Conservation (phyloP, 1,284 basidiomycete genomes). For the Trametes hirsuta region DNA sequence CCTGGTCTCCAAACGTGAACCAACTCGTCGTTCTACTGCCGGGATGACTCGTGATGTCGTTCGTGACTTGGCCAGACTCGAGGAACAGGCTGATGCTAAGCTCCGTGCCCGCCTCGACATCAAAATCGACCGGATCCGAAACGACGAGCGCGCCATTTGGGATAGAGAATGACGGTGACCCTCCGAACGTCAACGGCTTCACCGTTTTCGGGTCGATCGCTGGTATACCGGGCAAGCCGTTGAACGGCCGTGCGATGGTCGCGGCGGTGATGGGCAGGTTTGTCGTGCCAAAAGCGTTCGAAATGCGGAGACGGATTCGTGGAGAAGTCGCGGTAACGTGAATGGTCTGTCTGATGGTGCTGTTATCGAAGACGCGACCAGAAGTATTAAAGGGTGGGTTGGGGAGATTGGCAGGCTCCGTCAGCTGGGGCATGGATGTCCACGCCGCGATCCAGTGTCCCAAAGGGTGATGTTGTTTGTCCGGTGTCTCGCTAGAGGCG, state of each 20-base stretch:
- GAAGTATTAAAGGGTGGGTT: slow-evolving; percentile 43
- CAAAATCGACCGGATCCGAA: slow-evolving; percentile 48
- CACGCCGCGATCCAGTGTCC: slow-evolving; percentile 48
- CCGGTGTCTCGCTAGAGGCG: not conserved
- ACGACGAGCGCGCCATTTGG: slow-evolving; percentile 50
- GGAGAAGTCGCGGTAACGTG: slow-evolving; percentile 43
- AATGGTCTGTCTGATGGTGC: slow-evolving; percentile 53
- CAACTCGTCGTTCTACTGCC: slow-evolving; percentile 52
- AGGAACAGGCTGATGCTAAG: slow-evolving; percentile 47
- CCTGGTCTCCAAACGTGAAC: slow-evolving; percentile 45
- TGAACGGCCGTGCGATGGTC: slow-evolving; percentile 45
- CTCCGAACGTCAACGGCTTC: slow-evolving; percentile 47
- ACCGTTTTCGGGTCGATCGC: slow-evolving; percentile 41
- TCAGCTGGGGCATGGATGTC: slow-evolving; percentile 53
- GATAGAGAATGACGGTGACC: slow-evolving; percentile 41
- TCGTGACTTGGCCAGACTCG: slow-evolving; percentile 43
- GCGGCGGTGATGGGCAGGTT: slow-evolving; percentile 48
- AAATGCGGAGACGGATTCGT: slow-evolving; percentile 48
- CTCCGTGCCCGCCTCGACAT: slow-evolving; percentile 40
- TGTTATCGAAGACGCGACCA: slow-evolving; percentile 44
- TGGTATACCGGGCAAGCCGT: slow-evolving; percentile 40
- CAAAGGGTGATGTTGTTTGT: slow-evolving; percentile 3
- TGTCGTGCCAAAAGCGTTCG: slow-evolving; percentile 49
- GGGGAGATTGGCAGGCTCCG: slow-evolving; percentile 47
- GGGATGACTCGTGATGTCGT: slow-evolving; percentile 49